These are phyloP conservation scores for Nemophila menziesii DNA, from an alignment of 257 asterid genomes.

Conservation along the genomic window DNA sequence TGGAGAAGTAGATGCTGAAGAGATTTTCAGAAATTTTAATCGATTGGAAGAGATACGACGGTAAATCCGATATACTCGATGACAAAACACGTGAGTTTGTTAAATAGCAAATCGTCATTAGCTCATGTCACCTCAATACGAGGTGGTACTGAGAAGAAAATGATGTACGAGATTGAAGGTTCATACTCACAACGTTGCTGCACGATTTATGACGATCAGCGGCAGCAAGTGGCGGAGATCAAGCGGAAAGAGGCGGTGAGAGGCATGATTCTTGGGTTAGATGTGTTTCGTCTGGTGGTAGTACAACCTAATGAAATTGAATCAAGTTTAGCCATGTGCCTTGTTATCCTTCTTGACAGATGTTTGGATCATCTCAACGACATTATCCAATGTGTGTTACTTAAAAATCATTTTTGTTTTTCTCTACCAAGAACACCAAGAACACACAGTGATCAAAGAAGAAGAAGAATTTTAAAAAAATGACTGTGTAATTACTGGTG, in stretches of 20 bases:
- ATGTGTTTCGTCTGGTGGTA: constrained; percentile 45
- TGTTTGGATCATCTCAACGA: constrained; percentile 33
- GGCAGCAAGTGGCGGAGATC: constrained; percentile 52
- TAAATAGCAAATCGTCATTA: constrained; percentile 17
- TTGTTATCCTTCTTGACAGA: constrained; percentile 59
- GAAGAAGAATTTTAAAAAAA: too few relatives aligned
- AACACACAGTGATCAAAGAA: too few relatives aligned
- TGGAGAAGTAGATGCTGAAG: constrained; percentile 72
- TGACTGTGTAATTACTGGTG: too few relatives aligned
- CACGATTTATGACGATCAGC: constrained; percentile 35
- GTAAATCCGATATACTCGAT: constrained; percentile 30
- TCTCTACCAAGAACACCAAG: too few relatives aligned
- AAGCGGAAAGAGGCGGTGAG: constrained; percentile 45
- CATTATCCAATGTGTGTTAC: too few relatives aligned
- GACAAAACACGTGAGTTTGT: constrained; percentile 32
- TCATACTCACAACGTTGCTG: constrained; percentile 41
- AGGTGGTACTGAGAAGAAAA: not conserved
- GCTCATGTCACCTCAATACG: constrained; percentile 27
- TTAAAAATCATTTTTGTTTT: too few relatives aligned
- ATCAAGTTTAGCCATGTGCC: constrained; percentile 39
- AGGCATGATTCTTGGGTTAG: constrained; percentile 43
- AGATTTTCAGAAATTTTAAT: constrained; percentile 89
- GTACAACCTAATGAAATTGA: constrained; percentile 38
- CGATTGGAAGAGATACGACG: constrained; percentile 39
- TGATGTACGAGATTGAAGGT: constrained; percentile 39